Evolutionary conservation across 345 rosid species (phyloP).

Genomic region (Eucalyptus brandiana): DNA sequence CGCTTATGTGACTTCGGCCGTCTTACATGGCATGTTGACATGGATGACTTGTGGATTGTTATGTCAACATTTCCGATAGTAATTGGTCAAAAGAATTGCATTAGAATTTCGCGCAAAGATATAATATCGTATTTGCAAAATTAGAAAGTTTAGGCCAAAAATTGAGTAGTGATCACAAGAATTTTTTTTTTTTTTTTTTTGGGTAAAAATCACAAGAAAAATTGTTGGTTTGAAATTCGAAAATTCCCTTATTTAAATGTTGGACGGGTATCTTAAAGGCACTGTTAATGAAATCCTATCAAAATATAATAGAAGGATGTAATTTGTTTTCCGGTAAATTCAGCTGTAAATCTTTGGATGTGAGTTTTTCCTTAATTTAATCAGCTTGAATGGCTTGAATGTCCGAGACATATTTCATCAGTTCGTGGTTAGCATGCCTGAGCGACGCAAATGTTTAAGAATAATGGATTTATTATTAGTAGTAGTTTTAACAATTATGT

Average conservation of each 20-base stretch:
- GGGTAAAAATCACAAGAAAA: neutral
- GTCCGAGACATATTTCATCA: neutral
- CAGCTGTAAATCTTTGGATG: neutral
- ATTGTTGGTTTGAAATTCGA: neutral
- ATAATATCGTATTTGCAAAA: rapidly evolving
- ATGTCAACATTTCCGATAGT: rapidly evolving
- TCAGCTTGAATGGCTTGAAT: neutral
- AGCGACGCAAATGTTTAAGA: neutral
- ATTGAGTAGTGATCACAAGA: neutral
- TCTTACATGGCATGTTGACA: neutral
- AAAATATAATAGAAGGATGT: neutral
- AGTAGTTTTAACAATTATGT: neutral
- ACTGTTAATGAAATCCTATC: neutral
- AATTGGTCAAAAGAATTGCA: neutral
- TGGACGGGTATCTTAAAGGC: neutral
- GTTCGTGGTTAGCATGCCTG: neutral
- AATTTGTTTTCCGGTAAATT: neutral
- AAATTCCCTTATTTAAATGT: neutral
- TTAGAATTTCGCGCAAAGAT: neutral
- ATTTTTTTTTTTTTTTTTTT: no score
- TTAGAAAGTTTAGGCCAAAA: neutral
- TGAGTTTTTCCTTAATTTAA: neutral
- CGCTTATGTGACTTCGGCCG: rapidly evolving
- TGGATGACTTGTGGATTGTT: neutral
- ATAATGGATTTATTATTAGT: neutral